phyloP scores from a whole-genome alignment of 345 rosid genomes.

The Populus simonii region DNA sequence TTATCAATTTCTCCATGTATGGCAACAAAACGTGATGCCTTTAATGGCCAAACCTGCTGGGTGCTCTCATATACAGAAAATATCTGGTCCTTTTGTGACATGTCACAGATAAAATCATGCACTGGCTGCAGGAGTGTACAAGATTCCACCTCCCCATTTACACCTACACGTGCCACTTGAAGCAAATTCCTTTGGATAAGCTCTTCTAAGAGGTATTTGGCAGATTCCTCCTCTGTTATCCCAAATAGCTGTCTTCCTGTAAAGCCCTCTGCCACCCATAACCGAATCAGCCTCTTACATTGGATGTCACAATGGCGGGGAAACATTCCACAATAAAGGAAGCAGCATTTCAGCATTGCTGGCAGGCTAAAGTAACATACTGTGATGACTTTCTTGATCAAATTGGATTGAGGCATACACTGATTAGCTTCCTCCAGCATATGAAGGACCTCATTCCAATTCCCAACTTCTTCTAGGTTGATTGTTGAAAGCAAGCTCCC shows the following conservation, averaged over 20 bases:
- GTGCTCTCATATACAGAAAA: background rate
- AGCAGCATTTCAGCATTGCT: background rate
- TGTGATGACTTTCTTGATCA: background rate
- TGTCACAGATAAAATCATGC: background rate
- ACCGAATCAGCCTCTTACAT: background rate
- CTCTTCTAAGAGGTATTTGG: background rate
- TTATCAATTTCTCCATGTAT: background rate
- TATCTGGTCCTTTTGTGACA: background rate
- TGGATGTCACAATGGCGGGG: background rate
- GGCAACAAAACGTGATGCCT: background rate
- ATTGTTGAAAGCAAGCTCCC: background rate
- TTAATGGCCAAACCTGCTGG: background rate
- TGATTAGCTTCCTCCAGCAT: background rate
- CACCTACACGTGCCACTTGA: background rate
- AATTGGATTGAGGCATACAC: background rate
- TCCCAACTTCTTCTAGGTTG: background rate
- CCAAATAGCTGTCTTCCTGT: background rate
- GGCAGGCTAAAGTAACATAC: background rate
- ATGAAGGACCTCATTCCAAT: background rate
- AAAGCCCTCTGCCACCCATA: background rate
- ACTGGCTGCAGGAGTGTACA: background rate
- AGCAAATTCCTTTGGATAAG: background rate
- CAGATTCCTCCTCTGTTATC: background rate
- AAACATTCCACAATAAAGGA: constrained; percentile 1
- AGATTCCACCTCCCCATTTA: background rate